Conservation (phyloP, 768 basidiomycete species). For the Candolleomyces eurysporus region DNA sequence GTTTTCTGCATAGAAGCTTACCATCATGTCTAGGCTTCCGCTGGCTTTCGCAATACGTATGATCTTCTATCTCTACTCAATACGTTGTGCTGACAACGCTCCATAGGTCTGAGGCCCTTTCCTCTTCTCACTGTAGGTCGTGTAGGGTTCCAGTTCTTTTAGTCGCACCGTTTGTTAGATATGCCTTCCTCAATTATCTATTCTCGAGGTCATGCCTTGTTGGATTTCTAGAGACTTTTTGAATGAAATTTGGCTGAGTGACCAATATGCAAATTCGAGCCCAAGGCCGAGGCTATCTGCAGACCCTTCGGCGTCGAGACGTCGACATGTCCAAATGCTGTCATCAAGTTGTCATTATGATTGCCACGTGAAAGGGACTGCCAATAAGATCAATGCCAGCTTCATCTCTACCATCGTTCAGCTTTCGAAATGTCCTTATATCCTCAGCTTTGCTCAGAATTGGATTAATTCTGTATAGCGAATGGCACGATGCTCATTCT, state of each 20-base stretch:
- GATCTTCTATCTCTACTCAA: slow-evolving; percentile 23
- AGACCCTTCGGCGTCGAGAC: no score
- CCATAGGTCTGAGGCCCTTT: slow-evolving; percentile 35
- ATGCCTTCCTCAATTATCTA: background rate
- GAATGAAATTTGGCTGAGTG: no score
- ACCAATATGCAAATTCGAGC: no score
- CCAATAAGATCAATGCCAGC: slow-evolving; percentile 4
- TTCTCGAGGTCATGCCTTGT: background rate
- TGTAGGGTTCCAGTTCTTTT: background rate
- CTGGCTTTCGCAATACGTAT: slow-evolving; percentile 96
- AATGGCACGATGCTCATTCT: slow-evolving; percentile 84
- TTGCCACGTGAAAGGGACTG: background rate
- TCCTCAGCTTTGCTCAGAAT: slow-evolving; percentile 60
- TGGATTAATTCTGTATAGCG: slow-evolving; percentile 77
- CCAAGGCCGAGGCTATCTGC: no score
- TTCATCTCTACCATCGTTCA: slow-evolving; percentile 21
- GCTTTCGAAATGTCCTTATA: slow-evolving; percentile 52
- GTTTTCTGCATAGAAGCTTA: slow-evolving; percentile 3
- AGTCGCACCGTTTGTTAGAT: background rate
- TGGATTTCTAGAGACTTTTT: no score
- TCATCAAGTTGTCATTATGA: no score
- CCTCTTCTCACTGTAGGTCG: background rate
- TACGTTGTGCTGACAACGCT: slow-evolving; percentile 3
- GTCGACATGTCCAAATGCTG: no score
- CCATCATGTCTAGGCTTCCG: slow-evolving; percentile 64